Conservation (phyloP, 176 grass and related monocot species). For the Avena insularis region DNA sequence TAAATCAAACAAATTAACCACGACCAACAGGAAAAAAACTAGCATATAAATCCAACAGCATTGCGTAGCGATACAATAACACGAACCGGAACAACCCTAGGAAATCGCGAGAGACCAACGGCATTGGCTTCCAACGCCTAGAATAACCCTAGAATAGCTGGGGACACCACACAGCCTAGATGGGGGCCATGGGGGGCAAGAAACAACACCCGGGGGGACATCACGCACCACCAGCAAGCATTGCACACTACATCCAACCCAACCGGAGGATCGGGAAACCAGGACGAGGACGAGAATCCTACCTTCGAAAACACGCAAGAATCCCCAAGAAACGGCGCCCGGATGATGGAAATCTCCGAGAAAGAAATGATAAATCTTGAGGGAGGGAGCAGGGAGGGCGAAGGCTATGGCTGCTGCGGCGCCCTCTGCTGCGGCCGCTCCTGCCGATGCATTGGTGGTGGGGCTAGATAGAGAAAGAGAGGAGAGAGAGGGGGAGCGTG, state of each 20-base stretch:
- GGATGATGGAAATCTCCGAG: neutral
- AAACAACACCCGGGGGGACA: neutral
- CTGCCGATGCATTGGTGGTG: constrained; percentile 17
- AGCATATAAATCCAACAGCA: neutral
- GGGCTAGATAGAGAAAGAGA: neutral
- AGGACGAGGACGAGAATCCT: neutral
- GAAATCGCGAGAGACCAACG: neutral
- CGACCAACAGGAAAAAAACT: neutral
- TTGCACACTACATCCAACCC: neutral
- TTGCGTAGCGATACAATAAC: neutral
- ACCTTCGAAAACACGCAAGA: neutral
- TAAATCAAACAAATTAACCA: neutral
- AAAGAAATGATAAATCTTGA: neutral
- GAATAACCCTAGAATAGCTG: neutral
- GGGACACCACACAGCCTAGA: neutral
- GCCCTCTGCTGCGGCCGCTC: neutral
- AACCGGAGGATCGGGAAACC: neutral
- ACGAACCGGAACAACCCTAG: neutral
- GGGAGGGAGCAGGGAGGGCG: too few species aligned
- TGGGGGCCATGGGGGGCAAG: neutral
- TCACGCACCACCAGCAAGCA: neutral
- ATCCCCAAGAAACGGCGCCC: neutral
- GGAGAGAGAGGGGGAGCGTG: neutral
- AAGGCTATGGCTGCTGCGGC: neutral
- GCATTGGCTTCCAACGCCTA: constrained; percentile 1